Base-by-base conservation (phyloP, 2,329 filamentous ascomycete species). In the Penicillium sclerotigenum region DNA sequence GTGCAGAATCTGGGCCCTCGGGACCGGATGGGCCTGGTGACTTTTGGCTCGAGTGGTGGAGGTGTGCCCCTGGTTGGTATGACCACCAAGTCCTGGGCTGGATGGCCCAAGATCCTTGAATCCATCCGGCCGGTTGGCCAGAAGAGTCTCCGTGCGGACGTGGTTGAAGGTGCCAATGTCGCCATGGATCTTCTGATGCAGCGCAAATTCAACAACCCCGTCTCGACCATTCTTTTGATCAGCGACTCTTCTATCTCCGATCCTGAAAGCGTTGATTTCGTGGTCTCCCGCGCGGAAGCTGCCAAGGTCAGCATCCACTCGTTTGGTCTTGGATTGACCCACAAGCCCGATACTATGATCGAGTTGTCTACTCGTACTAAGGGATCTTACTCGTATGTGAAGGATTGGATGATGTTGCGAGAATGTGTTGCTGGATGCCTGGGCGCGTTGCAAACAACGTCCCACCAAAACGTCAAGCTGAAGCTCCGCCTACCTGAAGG, bases 401-500 rank as follows among this genome's bases (percentile, higher is more conserved):
- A 97, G 76, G 94, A 99, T 73, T 99, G 94, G 94, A 97, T 97
- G 93, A 99, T 97, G 93, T 83, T 99, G 34, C 88, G 94, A 28
- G 94, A 99, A 73, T 97, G 94, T 72, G 82, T 97, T 42, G 94
- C 92, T 24, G 94, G 94, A 41, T 97, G 93, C 68, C 79, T 99
- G 28, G 94, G 94, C 45, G 87, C 91, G 14, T 83, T 97, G 71
- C 94, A 99, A 74, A 91, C 90, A 2, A 87, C 91, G 28, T 97
- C 94, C n/a, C 94, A 99, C 72, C 94, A 97, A 72, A 97, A 97
- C 69, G 94, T 95, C 55, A 97, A 96, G 79, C 82, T 99, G 52
- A 96, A 95, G 79, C 84, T 99, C 54, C 90, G 90, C 65, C 79
- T 99, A 8, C 94, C 94, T 0, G 94, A 99, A 76, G 94, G 94